phyloP scores from a whole-genome alignment of 75 land plant species.

The Isoetes taiwanensis region DNA sequence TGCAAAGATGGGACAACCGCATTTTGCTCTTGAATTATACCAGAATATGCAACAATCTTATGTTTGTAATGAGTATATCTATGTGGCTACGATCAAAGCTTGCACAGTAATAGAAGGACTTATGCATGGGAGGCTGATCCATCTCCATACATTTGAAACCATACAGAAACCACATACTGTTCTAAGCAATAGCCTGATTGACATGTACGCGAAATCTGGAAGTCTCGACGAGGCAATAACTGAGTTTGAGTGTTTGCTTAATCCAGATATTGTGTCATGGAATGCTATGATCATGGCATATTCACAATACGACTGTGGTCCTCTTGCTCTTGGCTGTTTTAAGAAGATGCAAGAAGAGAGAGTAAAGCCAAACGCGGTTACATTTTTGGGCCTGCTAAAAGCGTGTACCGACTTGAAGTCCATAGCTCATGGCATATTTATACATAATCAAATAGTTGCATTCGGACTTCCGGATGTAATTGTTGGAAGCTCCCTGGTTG shows the following conservation, averaged over 20 bases:
- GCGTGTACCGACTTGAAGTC: conserved; percentile 18
- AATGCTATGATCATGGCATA: conserved; percentile 38
- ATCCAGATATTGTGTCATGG: conserved; percentile 35
- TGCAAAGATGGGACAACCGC: no score
- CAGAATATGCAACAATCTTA: no score
- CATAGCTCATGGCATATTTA: conserved; percentile 12
- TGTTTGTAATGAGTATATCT: no score
- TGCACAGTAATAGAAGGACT: no score
- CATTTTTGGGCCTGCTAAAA: conserved; percentile 32
- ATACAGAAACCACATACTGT: no score
- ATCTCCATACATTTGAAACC: no score
- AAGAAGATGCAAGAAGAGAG: conserved; percentile 21
- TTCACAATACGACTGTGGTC: conserved; percentile 12
- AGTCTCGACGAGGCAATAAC: no score
- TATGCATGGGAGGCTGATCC: no score
- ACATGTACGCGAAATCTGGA: no score
- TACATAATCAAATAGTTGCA: conserved; percentile 25
- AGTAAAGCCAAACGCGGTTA: conserved; percentile 29
- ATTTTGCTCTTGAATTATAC: no score
- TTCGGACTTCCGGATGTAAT: conserved; percentile 30
- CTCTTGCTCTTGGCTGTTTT: conserved; percentile 31
- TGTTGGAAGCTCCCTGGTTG: conserved; percentile 32
- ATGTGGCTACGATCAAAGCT: no score
- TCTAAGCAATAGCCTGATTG: no score
- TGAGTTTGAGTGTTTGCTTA: conserved; percentile 9